Evolutionary conservation across 2,329 filamentous ascomycete species (phyloP).

Genomic region (Seiridium unicorne): DNA sequence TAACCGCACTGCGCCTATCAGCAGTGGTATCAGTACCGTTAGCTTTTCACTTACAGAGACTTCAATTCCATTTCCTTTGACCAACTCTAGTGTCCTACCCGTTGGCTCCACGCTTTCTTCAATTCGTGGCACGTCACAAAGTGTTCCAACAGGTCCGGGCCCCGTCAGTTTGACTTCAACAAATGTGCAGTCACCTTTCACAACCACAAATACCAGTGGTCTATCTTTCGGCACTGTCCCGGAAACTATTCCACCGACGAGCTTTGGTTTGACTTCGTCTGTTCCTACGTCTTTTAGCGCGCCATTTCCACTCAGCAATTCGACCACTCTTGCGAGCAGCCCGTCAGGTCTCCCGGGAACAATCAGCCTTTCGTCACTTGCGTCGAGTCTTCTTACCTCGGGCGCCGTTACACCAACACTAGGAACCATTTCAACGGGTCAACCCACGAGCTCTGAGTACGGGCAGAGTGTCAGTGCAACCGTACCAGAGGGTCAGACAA

Average conservation of each 20-base stretch:
- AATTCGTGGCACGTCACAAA: slow-evolving; percentile 11
- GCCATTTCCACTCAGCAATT: slow-evolving; percentile 12
- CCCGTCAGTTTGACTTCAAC: slow-evolving; percentile 7
- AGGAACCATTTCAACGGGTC: no score
- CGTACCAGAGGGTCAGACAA: no score
- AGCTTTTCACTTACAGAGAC: not conserved
- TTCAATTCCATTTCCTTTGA: not conserved
- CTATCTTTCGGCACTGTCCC: not conserved
- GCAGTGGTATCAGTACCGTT: not conserved
- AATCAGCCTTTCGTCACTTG: not conserved
- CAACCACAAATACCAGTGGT: not conserved
- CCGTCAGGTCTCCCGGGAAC: slow-evolving; percentile 8
- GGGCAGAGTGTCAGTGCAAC: no score
- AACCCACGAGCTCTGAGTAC: no score
- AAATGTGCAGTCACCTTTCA: not conserved
- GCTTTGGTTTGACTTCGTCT: no score
- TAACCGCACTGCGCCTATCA: not conserved
- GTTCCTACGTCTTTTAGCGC: not conserved
- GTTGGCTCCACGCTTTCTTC: not conserved
- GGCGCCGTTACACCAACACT: no score
- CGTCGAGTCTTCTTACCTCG: not conserved
- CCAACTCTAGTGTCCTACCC: not conserved
- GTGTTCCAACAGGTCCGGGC: slow-evolving; percentile 12
- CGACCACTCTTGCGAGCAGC: slow-evolving; percentile 12
- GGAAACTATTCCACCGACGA: no score